These are phyloP conservation scores for Cenococcum geophilum DNA, from an alignment of 495 filamentous ascomycete species.

Conservation along the genomic window DNA sequence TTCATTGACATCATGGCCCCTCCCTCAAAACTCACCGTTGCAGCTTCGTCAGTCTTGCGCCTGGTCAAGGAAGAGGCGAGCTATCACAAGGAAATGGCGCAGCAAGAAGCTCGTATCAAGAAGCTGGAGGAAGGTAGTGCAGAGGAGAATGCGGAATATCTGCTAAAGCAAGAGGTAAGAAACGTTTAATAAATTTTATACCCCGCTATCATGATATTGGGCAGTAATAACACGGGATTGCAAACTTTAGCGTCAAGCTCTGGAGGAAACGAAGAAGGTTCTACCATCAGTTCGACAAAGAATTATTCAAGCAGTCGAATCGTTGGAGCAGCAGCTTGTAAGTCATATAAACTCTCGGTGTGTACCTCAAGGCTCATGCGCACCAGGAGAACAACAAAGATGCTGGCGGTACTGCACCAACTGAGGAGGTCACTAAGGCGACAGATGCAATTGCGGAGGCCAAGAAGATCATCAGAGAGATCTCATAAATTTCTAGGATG, in stretches of 20 bases:
- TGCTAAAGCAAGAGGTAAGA: conserved; percentile 75
- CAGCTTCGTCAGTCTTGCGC: conserved; percentile 66
- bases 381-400: conserved; percentile 36
- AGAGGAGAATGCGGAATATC: conserved; percentile 51
- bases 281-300: conserved; percentile 61
- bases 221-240: conserved; percentile 8
- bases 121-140: conserved; percentile 49
- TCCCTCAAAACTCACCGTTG: conserved; percentile 64
- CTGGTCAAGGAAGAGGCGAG: conserved; percentile 85
- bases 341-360: conserved; percentile 28
- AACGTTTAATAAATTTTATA: not conserved
- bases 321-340: conserved; percentile 61
- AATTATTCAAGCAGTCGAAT: conserved; percentile 59
- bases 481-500: conserved; percentile 15
- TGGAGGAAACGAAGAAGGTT: conserved; percentile 77
- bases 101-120: conserved; percentile 64
- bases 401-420: conserved; percentile 29
- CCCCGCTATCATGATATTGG: no score
- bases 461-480: conserved; percentile 32
- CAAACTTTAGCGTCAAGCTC: conserved; percentile 56
- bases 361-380: not conserved
- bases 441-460: conserved; percentile 38
- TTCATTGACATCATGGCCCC: conserved; percentile 53
- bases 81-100: conserved; percentile 75
- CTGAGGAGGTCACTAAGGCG: conserved; percentile 39